Percentiles rank a stretch among this genome's conserved stretches.
Conservation (phyloP, 2,329 filamentous ascomycete species). For the Alternaria infectoria region DNA sequence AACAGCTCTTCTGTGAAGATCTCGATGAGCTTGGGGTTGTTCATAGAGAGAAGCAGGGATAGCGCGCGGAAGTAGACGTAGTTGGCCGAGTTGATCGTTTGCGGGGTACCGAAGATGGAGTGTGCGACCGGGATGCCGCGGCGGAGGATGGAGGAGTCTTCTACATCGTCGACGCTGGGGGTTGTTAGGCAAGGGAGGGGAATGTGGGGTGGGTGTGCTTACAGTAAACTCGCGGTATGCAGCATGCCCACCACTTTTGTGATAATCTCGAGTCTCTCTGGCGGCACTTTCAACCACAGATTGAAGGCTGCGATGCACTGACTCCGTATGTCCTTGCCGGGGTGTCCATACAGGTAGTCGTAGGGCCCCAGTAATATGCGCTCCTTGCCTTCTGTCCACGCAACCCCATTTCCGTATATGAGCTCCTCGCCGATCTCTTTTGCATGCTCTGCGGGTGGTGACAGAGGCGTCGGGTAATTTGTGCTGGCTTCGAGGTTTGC, state of each 20-base stretch:
- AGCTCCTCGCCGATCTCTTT: constrained; percentile 46
- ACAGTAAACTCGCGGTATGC: constrained; percentile 80
- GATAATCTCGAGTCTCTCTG: constrained; percentile 73
- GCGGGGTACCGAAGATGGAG: constrained; percentile 81
- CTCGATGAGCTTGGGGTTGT: constrained; percentile 69
- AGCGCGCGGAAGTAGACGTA: constrained; percentile 86
- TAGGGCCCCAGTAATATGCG: constrained; percentile 78
- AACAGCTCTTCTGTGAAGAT: constrained; percentile 84
- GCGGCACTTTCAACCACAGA: constrained; percentile 76
- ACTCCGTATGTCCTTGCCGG: constrained; percentile 83
- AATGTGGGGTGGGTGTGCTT: constrained; percentile 13
- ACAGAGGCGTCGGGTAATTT: constrained; percentile 38
- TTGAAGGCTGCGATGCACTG: constrained; percentile 84
- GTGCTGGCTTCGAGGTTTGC: constrained; percentile 20
- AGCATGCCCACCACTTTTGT: constrained; percentile 83
- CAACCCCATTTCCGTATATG: constrained; percentile 50
- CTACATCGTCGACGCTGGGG: constrained; percentile 76
- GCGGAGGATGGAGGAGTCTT: constrained; percentile 78
- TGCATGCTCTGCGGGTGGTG: constrained; percentile 32
- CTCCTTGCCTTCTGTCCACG: constrained; percentile 78
- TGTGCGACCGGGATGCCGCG: constrained; percentile 83
- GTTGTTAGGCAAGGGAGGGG: background rate
- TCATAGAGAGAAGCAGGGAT: constrained; percentile 73
- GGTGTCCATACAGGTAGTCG: constrained; percentile 78
- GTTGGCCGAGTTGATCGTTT: constrained; percentile 90